A percentile compares a stretch with the other conserved stretches of the same genome.
These are phyloP conservation scores for Fusarium nurragi DNA, from an alignment of 2,329 filamentous ascomycete species.

Conservation along the genomic window DNA sequence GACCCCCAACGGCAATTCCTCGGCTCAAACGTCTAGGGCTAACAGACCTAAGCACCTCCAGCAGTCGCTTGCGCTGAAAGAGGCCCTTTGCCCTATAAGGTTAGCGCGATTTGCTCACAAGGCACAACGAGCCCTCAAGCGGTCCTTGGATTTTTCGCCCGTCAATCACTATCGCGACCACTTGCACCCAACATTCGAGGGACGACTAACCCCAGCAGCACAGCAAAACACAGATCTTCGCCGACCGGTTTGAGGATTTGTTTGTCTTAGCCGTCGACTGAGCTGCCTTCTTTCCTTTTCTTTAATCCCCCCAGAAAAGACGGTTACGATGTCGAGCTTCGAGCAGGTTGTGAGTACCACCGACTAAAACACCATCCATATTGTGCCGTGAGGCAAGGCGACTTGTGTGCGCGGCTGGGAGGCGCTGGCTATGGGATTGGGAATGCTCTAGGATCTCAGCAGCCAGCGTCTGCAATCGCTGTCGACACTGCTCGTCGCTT, in stretches of 20 bases:
- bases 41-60: slow-evolving; percentile 52
- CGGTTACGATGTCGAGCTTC: slow-evolving; percentile 71
- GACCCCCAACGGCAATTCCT: slow-evolving; percentile 43
- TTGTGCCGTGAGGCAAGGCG: slow-evolving; percentile 34
- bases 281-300: slow-evolving; percentile 49
- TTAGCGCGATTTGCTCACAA: slow-evolving; percentile 49
- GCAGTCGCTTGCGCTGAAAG: slow-evolving; percentile 49
- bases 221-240: slow-evolving; percentile 52
- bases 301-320: slow-evolving; percentile 49
- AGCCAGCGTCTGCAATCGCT: slow-evolving; percentile 3
- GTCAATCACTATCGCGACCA: slow-evolving; percentile 54
- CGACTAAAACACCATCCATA: slow-evolving; percentile 28
- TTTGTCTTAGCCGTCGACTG: slow-evolving; percentile 48
- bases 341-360: slow-evolving; percentile 73
- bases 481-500: slow-evolving; percentile 23
- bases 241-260: slow-evolving; percentile 52
- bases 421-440: slow-evolving; percentile 32
- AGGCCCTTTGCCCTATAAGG: slow-evolving; percentile 45
- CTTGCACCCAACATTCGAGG: slow-evolving; percentile 51
- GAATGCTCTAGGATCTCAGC: slow-evolving; percentile 24
- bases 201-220: slow-evolving; percentile 56
- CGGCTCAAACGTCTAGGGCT: slow-evolving; percentile 51
- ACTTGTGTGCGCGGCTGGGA: slow-evolving; percentile 20
- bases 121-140: slow-evolving; percentile 54
- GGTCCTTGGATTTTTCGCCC: slow-evolving; percentile 54